Base-by-base conservation (phyloP, 2,329 filamentous ascomycete species). In the Sphaerulina vaccinii region DNA sequence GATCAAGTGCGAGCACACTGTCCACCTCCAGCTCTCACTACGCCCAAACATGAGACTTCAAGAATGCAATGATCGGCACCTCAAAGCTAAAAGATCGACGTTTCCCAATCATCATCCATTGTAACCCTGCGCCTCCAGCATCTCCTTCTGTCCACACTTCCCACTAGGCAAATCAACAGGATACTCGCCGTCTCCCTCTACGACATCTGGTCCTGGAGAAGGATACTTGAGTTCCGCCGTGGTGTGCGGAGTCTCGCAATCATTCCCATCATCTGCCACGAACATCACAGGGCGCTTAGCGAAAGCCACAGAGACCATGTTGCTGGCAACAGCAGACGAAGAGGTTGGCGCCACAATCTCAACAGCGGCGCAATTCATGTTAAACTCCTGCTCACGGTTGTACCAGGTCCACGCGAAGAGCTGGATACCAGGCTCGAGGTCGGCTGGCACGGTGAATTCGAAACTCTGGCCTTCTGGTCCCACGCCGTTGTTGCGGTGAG, bases 341-440 rank as follows among this genome's bases (percentile, higher is more conserved):
- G 5, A 15, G 11, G 37, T 21, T 2, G 51, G 54, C 27, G 38
- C 59, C 8, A 63, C 64, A 50, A 78, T 76, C 5, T 68, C 70
- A 21, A 78, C 71, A 9, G 70, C 66, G 1, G 74, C 71, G 45
- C 75, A 78, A 47, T 71, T 72, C 69, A 73, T 73, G 55, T 71
- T 73, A 52, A 72, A 68, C 52, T 76, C 74, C 47, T 73, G 66
- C 60, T 76, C 74, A 21, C 75, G 70, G 47, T 77, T 77, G 39
- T 75, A 62, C 75, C 75, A 77, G 1, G 71, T 71, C 75, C 73
- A 77, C 1, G 69, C 70, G 52, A 77, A 77, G 13, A 77, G 57
- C 10, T 68, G 71, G 5, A 70, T 59, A 7, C 74, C 74, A 4
- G 63, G 51, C 2, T 70, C 70, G 50, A 76, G 64, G 45, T 76